These are phyloP conservation scores for Smittium culicis DNA, from an alignment of 371 early-diverging fungal genomes.

Conservation along the genomic window DNA sequence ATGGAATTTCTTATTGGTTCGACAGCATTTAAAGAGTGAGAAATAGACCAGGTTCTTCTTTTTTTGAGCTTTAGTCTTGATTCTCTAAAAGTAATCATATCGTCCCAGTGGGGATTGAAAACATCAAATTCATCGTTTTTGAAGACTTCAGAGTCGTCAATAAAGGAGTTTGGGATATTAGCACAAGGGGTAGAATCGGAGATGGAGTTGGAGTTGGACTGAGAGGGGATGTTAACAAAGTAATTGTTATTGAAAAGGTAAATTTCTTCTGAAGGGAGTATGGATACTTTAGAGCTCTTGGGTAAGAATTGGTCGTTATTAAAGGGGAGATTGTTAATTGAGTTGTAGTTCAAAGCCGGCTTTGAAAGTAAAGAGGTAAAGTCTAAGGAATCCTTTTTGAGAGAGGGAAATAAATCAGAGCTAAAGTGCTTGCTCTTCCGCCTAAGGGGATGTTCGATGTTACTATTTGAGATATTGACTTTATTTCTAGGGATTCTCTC, in stretches of 20 bases:
- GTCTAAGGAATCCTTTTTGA: not conserved
- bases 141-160: slow-evolving; percentile 2
- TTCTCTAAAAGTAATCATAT: slow-evolving; percentile 35
- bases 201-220: not conserved
- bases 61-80: slow-evolving; percentile 21
- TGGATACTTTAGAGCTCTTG: not conserved
- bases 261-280: not conserved
- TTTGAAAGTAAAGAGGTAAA: not conserved
- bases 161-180: not conserved
- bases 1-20: not conserved
- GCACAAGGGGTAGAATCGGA: not conserved
- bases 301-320: not conserved
- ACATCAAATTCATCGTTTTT: slow-evolving; percentile 23
- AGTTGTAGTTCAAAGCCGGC: not conserved
- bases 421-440: not conserved
- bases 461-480: not conserved
- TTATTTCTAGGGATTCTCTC: not conserved
- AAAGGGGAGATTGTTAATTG: not conserved
- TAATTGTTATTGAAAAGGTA: not conserved
- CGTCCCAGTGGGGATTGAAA: slow-evolving; percentile 35
- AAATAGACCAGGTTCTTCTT: slow-evolving; percentile 31
- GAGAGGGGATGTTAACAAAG: no score
- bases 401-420: not conserved
- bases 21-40: slow-evolving; percentile 13
- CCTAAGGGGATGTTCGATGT: not conserved